Base-by-base conservation (phyloP, 1,284 basidiomycete species). In the Ustilago lituana region DNA sequence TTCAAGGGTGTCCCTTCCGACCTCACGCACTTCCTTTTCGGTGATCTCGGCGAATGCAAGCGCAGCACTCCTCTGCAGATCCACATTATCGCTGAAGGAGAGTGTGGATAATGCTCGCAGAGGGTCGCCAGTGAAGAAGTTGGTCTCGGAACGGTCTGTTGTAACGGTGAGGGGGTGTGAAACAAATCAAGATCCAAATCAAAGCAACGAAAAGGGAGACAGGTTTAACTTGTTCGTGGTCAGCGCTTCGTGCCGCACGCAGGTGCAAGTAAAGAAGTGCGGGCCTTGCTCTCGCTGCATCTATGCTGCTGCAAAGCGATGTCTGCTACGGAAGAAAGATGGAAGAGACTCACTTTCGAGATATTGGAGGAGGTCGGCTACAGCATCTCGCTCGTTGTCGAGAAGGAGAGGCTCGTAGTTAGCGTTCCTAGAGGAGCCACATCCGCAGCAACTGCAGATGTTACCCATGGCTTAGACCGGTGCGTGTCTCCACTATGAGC, bases 31-130 rank as follows among this genome's bases (percentile, higher is more conserved):
- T 84, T 99, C 96, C 86, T 98, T 98, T 86, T 99, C 96, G 17
- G 96, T 99, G 74, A 98, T 99, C 84, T 99, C 96, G 45, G 96
- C 96, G 82, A 98, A 99, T 1, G 96, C 96, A 43, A 99, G 88
- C 4, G 96, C 96, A 2, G 96, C 96, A 73, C 93, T 96, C 46
- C 96, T 89, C 85, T 99, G 96, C 32, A 99, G 87, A 85, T 98
- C 96, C 78, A 99, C 96, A 85, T 99, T 99, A 86, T 98, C 96
- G 29, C 92, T 94, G 86, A 98, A 99, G 14, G 94, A 97, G 69
- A 99, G 90, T 60, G 94, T 98, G 12, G 94, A 98, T 63, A 98
- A 86, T 39, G 96, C 94, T 51, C 90, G 88, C 55, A 99, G 89
- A 17, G 96, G 95, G 23, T 91, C 90, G 31, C 80, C 80, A 6